Conservation (phyloP, 2,329 filamentous ascomycete genomes). For the Calycina herbarum region DNA sequence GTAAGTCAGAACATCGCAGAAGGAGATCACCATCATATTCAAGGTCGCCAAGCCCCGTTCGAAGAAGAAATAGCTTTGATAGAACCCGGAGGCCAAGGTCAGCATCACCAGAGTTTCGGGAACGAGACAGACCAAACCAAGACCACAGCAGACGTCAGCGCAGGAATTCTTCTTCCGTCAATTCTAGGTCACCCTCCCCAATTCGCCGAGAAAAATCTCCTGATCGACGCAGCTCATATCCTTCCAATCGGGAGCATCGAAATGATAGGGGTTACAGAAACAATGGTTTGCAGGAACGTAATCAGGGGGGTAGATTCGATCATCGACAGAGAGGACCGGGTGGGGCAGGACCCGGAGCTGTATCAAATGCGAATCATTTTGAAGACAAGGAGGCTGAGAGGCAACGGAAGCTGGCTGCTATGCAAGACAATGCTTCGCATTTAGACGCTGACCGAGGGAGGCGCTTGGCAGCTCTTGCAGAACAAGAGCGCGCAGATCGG, state of each 20-base stretch:
- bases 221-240: constrained; percentile 33
- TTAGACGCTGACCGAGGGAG: constrained; percentile 70
- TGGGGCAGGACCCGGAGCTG: neutral
- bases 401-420: constrained; percentile 68
- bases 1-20: constrained; percentile 39
- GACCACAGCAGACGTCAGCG: constrained; percentile 23
- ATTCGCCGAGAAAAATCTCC: constrained; percentile 38
- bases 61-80: constrained; percentile 28
- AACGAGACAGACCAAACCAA: constrained; percentile 22
- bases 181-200: constrained; percentile 41
- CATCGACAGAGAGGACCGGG: constrained; percentile 18
- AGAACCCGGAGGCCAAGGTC: constrained; percentile 29
- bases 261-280: constrained; percentile 31
- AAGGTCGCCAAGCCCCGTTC: constrained; percentile 31
- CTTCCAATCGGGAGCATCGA: constrained; percentile 20
- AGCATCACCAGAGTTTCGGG: constrained; percentile 30
- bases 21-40: constrained; percentile 45
- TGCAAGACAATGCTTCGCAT: constrained; percentile 69
- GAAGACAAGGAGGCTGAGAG: constrained; percentile 53
- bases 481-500: constrained; percentile 61
- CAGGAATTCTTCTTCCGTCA: constrained; percentile 33
- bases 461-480: constrained; percentile 65
- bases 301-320: constrained; percentile 31
- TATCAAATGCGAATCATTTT: constrained; percentile 10
- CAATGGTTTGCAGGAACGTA: constrained; percentile 24